phyloP scores from a whole-genome alignment of 192 early-diverging fungal genomes.

The Dispira simplex region DNA sequence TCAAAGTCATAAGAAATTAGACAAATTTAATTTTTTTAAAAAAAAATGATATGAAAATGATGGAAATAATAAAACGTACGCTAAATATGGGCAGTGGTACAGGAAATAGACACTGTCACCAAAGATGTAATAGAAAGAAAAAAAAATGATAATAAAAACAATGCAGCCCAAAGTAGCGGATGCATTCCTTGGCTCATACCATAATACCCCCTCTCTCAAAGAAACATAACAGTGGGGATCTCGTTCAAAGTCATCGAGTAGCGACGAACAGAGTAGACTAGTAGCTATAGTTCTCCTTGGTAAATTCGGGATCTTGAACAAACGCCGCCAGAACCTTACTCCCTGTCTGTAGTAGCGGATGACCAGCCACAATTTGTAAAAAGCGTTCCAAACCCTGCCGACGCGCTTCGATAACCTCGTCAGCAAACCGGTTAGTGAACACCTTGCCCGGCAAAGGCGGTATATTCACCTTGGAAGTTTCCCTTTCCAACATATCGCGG shows the following conservation, averaged over 20 bases:
- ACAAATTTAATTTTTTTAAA: too few relatives aligned
- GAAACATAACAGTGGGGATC: background rate
- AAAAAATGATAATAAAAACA: background rate
- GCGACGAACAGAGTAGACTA: background rate
- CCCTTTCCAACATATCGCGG: slow-evolving; percentile 81
- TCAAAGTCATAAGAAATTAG: too few relatives aligned
- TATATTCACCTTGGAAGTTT: slow-evolving; percentile 85
- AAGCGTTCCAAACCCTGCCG: slow-evolving; percentile 86
- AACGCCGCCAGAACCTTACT: slow-evolving; percentile 86
- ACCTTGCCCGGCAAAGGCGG: slow-evolving; percentile 94
- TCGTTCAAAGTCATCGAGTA: background rate
- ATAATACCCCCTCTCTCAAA: background rate
- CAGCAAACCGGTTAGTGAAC: slow-evolving; percentile 87
- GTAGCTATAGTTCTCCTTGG: slow-evolving; percentile 46
- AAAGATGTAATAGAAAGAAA: background rate
- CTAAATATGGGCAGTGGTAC: too few relatives aligned
- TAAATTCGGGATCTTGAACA: slow-evolving; percentile 85
- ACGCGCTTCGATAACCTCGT: slow-evolving; percentile 88
- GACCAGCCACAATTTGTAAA: slow-evolving; percentile 90
- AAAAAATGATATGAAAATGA: too few relatives aligned
- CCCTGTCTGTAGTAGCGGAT: slow-evolving; percentile 94
- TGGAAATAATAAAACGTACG: too few relatives aligned
- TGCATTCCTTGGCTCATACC: too few relatives aligned
- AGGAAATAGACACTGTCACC: too few relatives aligned
- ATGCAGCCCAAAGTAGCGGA: background rate